These are phyloP conservation scores for Neonectria neomacrospora DNA, from an alignment of 2,329 filamentous ascomycete genomes.

Conservation along the genomic window DNA sequence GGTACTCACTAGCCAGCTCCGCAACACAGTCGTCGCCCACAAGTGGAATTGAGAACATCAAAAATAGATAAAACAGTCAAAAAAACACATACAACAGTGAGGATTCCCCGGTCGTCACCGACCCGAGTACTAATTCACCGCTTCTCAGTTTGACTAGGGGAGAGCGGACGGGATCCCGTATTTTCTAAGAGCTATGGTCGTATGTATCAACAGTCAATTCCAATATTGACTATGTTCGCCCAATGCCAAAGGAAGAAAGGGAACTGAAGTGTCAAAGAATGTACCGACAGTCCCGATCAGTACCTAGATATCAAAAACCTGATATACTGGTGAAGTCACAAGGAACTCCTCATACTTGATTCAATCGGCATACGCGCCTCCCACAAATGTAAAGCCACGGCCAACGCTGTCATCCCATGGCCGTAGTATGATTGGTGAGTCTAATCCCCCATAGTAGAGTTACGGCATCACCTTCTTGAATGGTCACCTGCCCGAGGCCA, in stretches of 20 bases:
- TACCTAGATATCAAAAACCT: conserved; percentile 1
- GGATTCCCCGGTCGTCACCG: neutral
- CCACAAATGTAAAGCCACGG: neutral
- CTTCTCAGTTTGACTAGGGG: neutral
- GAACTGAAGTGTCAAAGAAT: too few relatives aligned
- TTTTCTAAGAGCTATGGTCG: neutral
- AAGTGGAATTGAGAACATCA: neutral
- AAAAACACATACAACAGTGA: neutral
- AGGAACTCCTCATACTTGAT: conserved; percentile 1
- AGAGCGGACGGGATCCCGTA: neutral
- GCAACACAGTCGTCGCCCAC: neutral
- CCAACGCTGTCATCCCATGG: neutral
- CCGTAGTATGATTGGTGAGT: neutral
- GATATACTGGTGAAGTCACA: neutral
- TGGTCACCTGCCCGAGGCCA: neutral
- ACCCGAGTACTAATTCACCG: neutral
- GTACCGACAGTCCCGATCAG: neutral
- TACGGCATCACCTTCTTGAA: neutral
- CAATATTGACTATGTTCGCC: too few relatives aligned
- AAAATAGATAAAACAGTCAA: neutral
- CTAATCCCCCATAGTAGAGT: neutral
- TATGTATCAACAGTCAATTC: neutral
- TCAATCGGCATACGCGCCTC: neutral
- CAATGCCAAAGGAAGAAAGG: too few relatives aligned
- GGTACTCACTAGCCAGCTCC: too few relatives aligned